These are phyloP conservation scores for Calonectria henricotiae DNA, from an alignment of 2,329 filamentous ascomycete species.

Conservation along the genomic window DNA sequence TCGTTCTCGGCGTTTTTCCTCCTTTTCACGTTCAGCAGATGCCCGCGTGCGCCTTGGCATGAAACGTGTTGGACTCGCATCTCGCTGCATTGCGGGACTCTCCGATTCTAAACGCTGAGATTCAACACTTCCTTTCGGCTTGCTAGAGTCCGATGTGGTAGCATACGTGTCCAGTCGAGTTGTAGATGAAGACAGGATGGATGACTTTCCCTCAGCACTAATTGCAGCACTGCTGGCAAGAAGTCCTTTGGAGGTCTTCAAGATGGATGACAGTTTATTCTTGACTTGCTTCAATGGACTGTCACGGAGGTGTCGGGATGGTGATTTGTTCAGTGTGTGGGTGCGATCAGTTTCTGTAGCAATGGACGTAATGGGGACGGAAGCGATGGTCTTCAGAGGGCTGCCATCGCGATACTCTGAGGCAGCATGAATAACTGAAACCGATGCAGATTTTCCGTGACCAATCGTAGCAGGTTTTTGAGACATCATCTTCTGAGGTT, in stretches of 20 bases:
- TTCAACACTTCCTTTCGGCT: conserved; percentile 48
- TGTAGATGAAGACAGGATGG: conserved; percentile 70
- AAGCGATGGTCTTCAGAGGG: conserved; percentile 73
- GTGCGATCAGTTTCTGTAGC: conserved; percentile 61
- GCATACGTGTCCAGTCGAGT: conserved; percentile 64
- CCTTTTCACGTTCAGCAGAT: conserved; percentile 74
- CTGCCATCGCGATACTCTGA: conserved; percentile 46
- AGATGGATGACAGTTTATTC: conserved; percentile 90
- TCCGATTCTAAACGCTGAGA: conserved; percentile 44
- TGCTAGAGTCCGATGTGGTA: conserved; percentile 65
- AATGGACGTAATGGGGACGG: conserved; percentile 72
- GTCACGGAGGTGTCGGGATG: conserved; percentile 74
- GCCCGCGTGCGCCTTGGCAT: conserved; percentile 70
- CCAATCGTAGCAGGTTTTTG: conserved; percentile 46
- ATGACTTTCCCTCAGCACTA: conserved; percentile 75
- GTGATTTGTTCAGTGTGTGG: conserved; percentile 71
- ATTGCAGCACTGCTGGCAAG: conserved; percentile 83
- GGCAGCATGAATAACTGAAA: conserved; percentile 67
- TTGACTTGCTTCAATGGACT: conserved; percentile 94
- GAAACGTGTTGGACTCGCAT: conserved; percentile 63
- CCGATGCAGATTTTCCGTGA: conserved; percentile 76
- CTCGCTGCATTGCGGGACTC: conserved; percentile 39
- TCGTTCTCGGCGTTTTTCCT: conserved; percentile 78
- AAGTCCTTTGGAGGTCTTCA: conserved; percentile 89
- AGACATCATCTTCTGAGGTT: conserved; percentile 14